phyloP scores from a whole-genome alignment of 2,329 filamentous ascomycete genomes.

The Exophiala sp. region DNA sequence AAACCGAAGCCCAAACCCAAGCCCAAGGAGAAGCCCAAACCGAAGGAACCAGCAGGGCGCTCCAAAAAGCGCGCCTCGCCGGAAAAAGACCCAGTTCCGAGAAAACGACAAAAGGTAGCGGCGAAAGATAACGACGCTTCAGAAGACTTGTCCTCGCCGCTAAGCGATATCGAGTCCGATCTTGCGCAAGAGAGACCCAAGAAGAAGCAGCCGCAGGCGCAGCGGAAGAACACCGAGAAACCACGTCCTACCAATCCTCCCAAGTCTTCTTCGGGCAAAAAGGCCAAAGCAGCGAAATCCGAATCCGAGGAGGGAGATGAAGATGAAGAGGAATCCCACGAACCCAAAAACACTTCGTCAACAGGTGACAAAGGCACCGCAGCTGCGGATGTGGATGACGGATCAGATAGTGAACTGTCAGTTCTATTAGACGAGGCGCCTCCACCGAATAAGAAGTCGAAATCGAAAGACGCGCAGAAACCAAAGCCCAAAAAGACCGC shows the following conservation, averaged over 20 bases:
- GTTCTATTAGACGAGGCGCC: slow-evolving; percentile 70
- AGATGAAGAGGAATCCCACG: slow-evolving; percentile 6
- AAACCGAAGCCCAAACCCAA: slow-evolving; percentile 5
- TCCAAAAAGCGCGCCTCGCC: slow-evolving; percentile 19
- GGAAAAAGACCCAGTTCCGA: slow-evolving; percentile 13
- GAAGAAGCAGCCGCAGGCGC: slow-evolving; percentile 3
- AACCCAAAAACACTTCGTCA: slow-evolving; percentile 1
- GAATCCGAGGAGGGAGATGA: slow-evolving; percentile 13
- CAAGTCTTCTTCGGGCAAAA: slow-evolving; percentile 26
- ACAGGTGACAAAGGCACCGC: not conserved
- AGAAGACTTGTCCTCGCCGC: slow-evolving; percentile 24
- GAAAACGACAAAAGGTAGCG: slow-evolving; percentile 18
- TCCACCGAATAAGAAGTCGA: slow-evolving; percentile 52
- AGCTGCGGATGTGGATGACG: slow-evolving; percentile 30
- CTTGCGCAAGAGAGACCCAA: slow-evolving; percentile 9
- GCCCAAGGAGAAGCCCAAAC: slow-evolving; percentile 1
- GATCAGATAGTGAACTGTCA: slow-evolving; percentile 62
- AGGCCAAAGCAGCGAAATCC: slow-evolving; percentile 7
- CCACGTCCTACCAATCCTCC: slow-evolving; percentile 14
- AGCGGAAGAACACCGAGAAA: slow-evolving; percentile 5
- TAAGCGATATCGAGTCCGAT: slow-evolving; percentile 14
- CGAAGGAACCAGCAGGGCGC: not conserved
- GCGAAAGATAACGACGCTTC: slow-evolving; percentile 10
- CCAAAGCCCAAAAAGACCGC: slow-evolving; percentile 26
- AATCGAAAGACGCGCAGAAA: slow-evolving; percentile 34